A percentile compares a stretch with the other conserved stretches of the same genome.
Evolutionary conservation across 1,284 basidiomycete genomes (phyloP).

Genomic region (Pseudozyma pruni): DNA sequence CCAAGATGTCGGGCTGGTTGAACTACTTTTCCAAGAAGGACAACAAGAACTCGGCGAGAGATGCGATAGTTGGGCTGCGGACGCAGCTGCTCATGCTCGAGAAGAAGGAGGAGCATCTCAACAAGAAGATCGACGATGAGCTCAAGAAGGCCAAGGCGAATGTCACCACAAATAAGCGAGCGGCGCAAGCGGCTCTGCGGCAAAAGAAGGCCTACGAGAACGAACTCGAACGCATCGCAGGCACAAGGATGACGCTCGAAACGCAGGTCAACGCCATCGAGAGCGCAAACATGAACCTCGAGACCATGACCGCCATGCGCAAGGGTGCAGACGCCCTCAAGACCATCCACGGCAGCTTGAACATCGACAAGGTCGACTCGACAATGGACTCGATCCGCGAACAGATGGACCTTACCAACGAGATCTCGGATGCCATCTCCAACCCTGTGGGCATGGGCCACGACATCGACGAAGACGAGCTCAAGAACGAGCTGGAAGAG

Average conservation of each 20-base stretch:
- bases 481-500: constrained; percentile 85
- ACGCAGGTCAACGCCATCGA: constrained; percentile 97
- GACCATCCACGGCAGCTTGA: constrained; percentile 88
- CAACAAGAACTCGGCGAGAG: constrained; percentile 67
- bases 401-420: constrained; percentile 92
- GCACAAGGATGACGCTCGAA: constrained; percentile 90
- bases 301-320: constrained; percentile 98
- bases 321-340: constrained; percentile 91
- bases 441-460: constrained; percentile 77
- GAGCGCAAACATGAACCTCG: constrained; percentile 96
- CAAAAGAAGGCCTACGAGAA: constrained; percentile 92
- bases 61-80: constrained; percentile 70
- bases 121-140: constrained; percentile 97
- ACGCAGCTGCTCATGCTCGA: constrained; percentile 83
- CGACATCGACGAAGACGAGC: constrained; percentile 82
- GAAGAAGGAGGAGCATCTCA: constrained; percentile 98
- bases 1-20: constrained; percentile 66
- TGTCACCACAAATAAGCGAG: constrained; percentile 89
- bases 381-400: constrained; percentile 91
- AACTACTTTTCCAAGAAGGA: constrained; percentile 65
- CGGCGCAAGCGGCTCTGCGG: constrained; percentile 78
- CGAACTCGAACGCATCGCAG: constrained; percentile 87
- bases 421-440: constrained; percentile 94
- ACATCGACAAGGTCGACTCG: constrained; percentile 88
- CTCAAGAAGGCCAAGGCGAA: constrained; percentile 89